Base-by-base conservation (phyloP, 805 yeast genomes). In the Cyberlindnera bimundalis region DNA sequence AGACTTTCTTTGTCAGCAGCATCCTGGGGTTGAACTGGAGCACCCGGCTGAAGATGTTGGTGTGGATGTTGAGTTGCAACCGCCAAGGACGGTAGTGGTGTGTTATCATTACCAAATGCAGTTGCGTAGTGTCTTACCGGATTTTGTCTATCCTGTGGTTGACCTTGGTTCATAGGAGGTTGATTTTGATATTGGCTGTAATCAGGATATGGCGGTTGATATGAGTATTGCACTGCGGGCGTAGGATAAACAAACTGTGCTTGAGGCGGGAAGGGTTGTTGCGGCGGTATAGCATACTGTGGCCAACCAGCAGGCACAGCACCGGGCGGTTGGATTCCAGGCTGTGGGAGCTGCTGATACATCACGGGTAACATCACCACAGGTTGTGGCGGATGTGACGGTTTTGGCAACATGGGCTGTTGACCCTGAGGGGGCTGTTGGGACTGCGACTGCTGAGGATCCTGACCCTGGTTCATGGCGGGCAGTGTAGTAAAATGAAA, bases 321-420 rank as follows among this genome's bases (percentile, higher is more conserved):
- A 3, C 42, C 42, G 14, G 40, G 46, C 11, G 46, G 41, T n/a
- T 29, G 42, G 15, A 6, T 15, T 9, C 30, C 17, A 7, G 33
- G 37, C 11, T 34, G 46, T 8, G 45, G 45, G 5, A 38, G 46
- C 33, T 48, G 47, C 7, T 44, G 47, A 32, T 45, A 35, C 43
- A 43, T 42, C 44, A 39, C 26, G 20, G 47, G 49, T 35, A 39
- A 36, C 49, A 19, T 40, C 31, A 33, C 41, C n/a, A 37, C 37
- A 4, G 40, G 48, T n/a, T 39, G 46, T 26, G 24, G 26, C 13
- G 29, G 39, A 6, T 29, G 38, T 3, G 32, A 23, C 10, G 41
- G 45, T 26, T 33, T 43, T 11, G 42, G 42, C 8, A 29, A 33
- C 33, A 30, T 34, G 21, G 35, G 27, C 25, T 29, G 41, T 14